Conservation (phyloP, 495 filamentous ascomycete species). For the Hypoxylon lienhwacheense region DNA sequence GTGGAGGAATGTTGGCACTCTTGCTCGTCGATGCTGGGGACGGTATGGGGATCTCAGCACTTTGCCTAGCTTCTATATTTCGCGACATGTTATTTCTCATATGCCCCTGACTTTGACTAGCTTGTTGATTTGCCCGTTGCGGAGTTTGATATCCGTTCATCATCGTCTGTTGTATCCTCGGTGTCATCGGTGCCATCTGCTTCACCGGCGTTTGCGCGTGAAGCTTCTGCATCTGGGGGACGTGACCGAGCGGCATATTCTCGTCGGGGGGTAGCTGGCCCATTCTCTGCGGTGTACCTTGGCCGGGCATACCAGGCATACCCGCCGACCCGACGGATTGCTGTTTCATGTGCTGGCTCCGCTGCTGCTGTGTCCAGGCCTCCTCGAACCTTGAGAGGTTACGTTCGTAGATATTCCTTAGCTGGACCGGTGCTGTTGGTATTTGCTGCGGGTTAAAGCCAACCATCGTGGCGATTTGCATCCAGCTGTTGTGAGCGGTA, state of each 20-base stretch:
- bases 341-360: constrained; percentile 62
- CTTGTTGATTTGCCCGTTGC: too few relatives aligned
- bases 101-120: constrained; percentile 37
- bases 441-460: constrained; percentile 67
- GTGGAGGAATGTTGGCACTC: constrained; percentile 40
- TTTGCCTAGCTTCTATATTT: constrained; percentile 45
- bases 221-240: constrained; percentile 52
- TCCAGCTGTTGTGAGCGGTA: constrained; percentile 68
- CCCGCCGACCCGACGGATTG: constrained; percentile 43
- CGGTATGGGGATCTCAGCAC: constrained; percentile 45
- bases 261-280: constrained; percentile 51
- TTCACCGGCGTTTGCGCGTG: constrained; percentile 54
- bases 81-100: constrained; percentile 47
- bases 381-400: constrained; percentile 76
- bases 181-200: constrained; percentile 47
- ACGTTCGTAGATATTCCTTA: constrained; percentile 71
- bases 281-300: constrained; percentile 44
- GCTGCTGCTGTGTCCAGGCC: constrained; percentile 62
- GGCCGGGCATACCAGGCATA: constrained; percentile 45
- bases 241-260: constrained; percentile 50
- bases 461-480: constrained; percentile 65
- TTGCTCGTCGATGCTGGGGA: constrained; percentile 47
- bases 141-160: too few relatives aligned
- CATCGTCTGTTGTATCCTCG: constrained; percentile 50
- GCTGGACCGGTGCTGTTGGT: constrained; percentile 64